phyloP scores from a whole-genome alignment of 2,329 filamentous ascomycete species.

The Pseudocercospora musae region DNA sequence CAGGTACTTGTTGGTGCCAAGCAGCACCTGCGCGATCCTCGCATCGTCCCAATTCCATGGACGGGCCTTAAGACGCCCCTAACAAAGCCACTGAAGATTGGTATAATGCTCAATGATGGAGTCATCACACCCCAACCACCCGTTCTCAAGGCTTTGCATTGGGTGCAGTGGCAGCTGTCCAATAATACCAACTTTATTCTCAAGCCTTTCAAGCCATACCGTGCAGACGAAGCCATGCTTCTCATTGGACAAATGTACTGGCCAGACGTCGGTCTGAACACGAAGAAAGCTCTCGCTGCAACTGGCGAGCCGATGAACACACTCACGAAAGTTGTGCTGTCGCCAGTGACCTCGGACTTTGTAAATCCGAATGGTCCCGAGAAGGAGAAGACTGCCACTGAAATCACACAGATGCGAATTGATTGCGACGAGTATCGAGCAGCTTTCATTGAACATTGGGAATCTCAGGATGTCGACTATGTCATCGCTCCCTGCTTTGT shows the following conservation, averaged over 20 bases:
- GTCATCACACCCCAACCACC: constrained; percentile 21
- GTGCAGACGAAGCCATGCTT: constrained; percentile 11
- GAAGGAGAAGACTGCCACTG: constrained; percentile 17
- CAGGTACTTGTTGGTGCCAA: constrained; percentile 5
- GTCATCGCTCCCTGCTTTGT: constrained; percentile 22
- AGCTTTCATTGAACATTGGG: constrained; percentile 18
- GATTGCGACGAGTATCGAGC: constrained; percentile 15
- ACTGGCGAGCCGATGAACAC: background rate
- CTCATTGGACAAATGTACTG: constrained; percentile 18
- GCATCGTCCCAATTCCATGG: constrained; percentile 19
- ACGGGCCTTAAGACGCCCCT: constrained; percentile 13
- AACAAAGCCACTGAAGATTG: constrained; percentile 12
- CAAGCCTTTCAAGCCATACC: constrained; percentile 18
- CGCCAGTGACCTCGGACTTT: constrained; percentile 9
- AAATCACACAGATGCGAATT: constrained; percentile 12
- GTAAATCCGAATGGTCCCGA: constrained; percentile 4
- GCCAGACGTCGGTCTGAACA: constrained; percentile 13
- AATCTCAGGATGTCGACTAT: constrained; percentile 18
- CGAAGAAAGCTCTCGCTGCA: background rate
- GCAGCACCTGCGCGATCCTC: constrained; percentile 18
- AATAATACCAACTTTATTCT: constrained; percentile 8
- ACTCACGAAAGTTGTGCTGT: constrained; percentile 17
- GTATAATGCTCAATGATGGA: constrained; percentile 18
- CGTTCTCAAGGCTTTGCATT: constrained; percentile 12
- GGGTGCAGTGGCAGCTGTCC: constrained; percentile 8